phyloP scores from a whole-genome alignment of 495 filamentous ascomycete genomes.

The Lasiosphaeriaceae sp. region DNA sequence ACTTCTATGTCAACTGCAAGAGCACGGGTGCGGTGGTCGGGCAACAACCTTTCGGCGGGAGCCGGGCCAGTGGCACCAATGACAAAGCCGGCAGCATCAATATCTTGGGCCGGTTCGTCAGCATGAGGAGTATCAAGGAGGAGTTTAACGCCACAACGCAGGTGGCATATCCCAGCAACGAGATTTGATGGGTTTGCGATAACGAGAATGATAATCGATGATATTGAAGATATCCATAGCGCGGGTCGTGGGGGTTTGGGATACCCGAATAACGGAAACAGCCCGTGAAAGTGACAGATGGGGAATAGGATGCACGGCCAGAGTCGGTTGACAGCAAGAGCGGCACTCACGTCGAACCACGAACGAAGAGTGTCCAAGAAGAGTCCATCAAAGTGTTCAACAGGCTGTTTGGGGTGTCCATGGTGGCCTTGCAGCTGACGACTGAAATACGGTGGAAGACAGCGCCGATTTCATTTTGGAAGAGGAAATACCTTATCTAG shows the following conservation, averaged over 20 bases:
- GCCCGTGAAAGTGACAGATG: not conserved
- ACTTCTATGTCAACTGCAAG: slow-evolving; percentile 95
- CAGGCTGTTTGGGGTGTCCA: no score
- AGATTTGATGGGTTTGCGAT: slow-evolving; percentile 26
- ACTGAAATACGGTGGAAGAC: no score
- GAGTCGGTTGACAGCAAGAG: no score
- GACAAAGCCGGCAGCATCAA: slow-evolving; percentile 85
- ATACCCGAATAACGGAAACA: no score
- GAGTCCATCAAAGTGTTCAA: no score
- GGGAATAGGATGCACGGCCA: no score
- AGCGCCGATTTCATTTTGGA: no score
- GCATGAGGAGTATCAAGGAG: slow-evolving; percentile 84
- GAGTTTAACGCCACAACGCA: slow-evolving; percentile 67
- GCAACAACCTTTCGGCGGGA: slow-evolving; percentile 88
- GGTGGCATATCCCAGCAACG: slow-evolving; percentile 81
- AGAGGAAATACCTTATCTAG: not conserved
- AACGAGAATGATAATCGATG: not conserved
- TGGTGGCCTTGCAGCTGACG: no score
- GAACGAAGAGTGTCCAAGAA: no score
- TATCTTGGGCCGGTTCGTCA: slow-evolving; percentile 75
- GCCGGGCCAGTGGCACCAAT: slow-evolving; percentile 81
- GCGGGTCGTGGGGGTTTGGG: no score
- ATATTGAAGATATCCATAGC: not conserved
- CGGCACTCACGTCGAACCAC: no score
- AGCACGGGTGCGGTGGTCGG: slow-evolving; percentile 88